These are phyloP conservation scores for Termitomyces sp. DNA, from an alignment of 768 basidiomycete species.

Conservation along the genomic window DNA sequence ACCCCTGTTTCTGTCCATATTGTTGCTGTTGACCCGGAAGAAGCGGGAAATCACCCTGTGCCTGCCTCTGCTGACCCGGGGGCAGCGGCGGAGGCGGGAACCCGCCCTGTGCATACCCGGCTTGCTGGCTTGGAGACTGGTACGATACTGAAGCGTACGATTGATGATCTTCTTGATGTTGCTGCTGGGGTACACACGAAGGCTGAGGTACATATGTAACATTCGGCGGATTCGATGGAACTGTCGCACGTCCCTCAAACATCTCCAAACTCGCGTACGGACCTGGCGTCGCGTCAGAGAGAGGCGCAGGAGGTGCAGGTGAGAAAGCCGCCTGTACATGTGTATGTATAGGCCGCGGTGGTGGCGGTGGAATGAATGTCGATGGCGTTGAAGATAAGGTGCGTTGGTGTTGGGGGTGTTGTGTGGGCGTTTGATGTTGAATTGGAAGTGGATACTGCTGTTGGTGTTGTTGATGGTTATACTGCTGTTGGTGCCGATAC, in stretches of 20 bases:
- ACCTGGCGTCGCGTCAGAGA: conserved; percentile 20
- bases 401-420: conserved; percentile 8
- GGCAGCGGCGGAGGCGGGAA: background rate
- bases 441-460: background rate
- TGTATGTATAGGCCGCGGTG: conserved; percentile 17
- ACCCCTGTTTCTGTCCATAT: background rate
- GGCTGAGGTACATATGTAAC: background rate
- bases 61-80: background rate
- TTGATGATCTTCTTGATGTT: background rate
- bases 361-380: background rate
- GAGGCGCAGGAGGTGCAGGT: background rate
- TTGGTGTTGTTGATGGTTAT: conserved; percentile 15
- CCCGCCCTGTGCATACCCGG: background rate
- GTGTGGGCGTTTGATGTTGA: background rate
- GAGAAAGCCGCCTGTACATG: conserved; percentile 6
- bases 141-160: background rate
- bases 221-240: background rate
- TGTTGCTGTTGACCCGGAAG: background rate
- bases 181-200: conserved; percentile 5
- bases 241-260: conserved; percentile 18
- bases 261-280: conserved; percentile 32
- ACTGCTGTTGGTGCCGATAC: conserved; percentile 8
- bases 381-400: conserved; percentile 13
- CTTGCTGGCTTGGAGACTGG: background rate
- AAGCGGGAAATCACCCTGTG: background rate